Conservation (phyloP, 2,329 filamentous ascomycete species). For the Colletotrichum noveboracense region DNA sequence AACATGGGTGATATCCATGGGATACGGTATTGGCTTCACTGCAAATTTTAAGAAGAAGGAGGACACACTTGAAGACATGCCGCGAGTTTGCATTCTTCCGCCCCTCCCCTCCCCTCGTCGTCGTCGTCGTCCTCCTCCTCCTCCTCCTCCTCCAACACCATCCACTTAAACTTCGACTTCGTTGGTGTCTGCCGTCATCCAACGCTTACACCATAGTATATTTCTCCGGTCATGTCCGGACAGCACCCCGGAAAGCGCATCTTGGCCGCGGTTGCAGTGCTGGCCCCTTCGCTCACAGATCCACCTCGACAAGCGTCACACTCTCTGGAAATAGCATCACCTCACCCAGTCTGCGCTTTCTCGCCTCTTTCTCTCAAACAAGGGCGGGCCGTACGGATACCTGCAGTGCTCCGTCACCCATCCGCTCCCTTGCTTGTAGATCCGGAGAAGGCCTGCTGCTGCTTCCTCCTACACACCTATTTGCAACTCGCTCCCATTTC, state of each 20-base stretch:
- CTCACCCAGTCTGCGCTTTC: background rate
- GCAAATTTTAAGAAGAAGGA: background rate
- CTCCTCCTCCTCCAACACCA: background rate
- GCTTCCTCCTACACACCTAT: background rate
- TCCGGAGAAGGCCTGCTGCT: constrained; percentile 11
- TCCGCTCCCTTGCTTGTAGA: background rate
- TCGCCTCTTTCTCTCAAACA: constrained; percentile 7
- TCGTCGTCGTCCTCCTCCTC: background rate
- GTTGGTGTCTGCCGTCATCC: background rate
- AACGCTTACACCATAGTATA: background rate
- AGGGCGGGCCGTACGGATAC: background rate
- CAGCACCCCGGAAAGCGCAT: background rate
- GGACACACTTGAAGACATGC: background rate
- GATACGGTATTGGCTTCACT: background rate
- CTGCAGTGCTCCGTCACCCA: background rate
- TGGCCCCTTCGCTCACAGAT: background rate
- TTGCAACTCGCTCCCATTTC: background rate
- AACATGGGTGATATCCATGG: background rate
- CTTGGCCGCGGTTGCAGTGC: background rate
- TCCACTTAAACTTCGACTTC: background rate
- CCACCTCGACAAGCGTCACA: background rate
- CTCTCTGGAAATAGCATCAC: constrained; percentile 16
- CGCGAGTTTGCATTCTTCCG: background rate
- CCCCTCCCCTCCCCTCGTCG: background rate
- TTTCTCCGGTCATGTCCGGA: background rate